A percentile compares a stretch with the other conserved stretches of the same genome.
Evolutionary conservation across 1,284 basidiomycete species (phyloP).

Genomic region (Melampsora americana): DNA sequence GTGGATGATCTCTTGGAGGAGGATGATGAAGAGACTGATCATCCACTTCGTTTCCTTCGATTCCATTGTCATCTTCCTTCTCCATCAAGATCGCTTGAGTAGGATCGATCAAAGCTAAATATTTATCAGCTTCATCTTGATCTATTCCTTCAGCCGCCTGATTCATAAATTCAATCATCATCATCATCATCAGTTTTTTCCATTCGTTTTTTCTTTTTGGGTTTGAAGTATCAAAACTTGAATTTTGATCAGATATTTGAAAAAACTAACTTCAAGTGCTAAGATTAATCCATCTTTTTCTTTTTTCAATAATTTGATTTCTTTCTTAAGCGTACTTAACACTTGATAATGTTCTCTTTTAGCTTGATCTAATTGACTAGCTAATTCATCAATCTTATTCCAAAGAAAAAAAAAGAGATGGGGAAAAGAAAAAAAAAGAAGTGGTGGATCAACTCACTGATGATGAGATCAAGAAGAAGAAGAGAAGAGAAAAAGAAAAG

Average conservation of each 20-base stretch:
- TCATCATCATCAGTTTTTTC: neutral
- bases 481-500: neutral
- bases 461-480: neutral
- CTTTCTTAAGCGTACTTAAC: constrained; percentile 20
- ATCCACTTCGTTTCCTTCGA: neutral
- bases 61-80: neutral
- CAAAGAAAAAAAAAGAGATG: neutral
- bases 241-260: neutral
- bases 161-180: too few species aligned
- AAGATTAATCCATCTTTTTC: constrained; percentile 34
- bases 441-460: neutral
- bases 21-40: neutral
- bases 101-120: constrained; percentile 37
- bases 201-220: neutral
- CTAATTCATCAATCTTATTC: constrained; percentile 41
- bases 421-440: constrained; percentile 1
- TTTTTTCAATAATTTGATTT: constrained; percentile 34
- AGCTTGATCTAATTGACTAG: constrained; percentile 28
- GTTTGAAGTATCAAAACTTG: neutral
- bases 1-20: neutral
- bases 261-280: constrained; percentile 27
- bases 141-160: constrained; percentile 42
- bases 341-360: constrained; percentile 22
- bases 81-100: constrained; percentile 17
- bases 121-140: constrained; percentile 34